Evolutionary conservation across 2,329 filamentous ascomycete genomes (phyloP).

Genomic region (Hypocrella siamensis): DNA sequence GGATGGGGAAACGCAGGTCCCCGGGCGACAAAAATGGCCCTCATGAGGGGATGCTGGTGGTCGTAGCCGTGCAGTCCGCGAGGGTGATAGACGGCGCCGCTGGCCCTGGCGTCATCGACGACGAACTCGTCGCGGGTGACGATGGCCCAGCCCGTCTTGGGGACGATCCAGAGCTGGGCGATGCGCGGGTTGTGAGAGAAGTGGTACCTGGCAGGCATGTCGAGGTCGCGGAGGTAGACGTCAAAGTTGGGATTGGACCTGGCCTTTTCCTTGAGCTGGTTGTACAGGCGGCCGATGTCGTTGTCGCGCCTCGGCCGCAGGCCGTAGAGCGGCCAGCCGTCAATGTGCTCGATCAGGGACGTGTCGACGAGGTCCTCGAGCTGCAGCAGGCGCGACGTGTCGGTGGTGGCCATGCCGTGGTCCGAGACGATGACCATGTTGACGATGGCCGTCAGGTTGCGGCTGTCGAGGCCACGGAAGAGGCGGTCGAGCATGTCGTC

Average conservation of each 20-base stretch:
- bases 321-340: constrained; percentile 89
- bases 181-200: constrained; percentile 81
- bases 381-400: constrained; percentile 64
- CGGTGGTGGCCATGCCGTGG: constrained; percentile 95
- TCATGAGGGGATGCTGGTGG: constrained; percentile 86
- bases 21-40: constrained; percentile 83
- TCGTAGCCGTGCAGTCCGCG: constrained; percentile 88
- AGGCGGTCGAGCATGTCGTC: constrained; percentile 70
- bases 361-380: constrained; percentile 79
- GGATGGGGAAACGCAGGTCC: constrained; percentile 84
- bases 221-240: constrained; percentile 68
- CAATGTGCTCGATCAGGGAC: constrained; percentile 61
- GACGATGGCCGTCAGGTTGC: constrained; percentile 79
- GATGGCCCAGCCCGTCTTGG: constrained; percentile 84
- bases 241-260: constrained; percentile 56
- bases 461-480: constrained; percentile 57
- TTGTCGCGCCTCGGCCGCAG: constrained; percentile 59
- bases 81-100: constrained; percentile 57
- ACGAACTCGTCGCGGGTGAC: constrained; percentile 69
- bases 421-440: constrained; percentile 95
- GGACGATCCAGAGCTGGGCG: constrained; percentile 87
- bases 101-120: constrained; percentile 45
- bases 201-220: constrained; percentile 89
- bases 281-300: constrained; percentile 54
- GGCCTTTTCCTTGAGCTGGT: constrained; percentile 39